Percentiles rank a stretch among this genome's conserved stretches.
phyloP scores from a whole-genome alignment of 2,329 filamentous ascomycete genomes.

The Pezicula neosporulosa region DNA sequence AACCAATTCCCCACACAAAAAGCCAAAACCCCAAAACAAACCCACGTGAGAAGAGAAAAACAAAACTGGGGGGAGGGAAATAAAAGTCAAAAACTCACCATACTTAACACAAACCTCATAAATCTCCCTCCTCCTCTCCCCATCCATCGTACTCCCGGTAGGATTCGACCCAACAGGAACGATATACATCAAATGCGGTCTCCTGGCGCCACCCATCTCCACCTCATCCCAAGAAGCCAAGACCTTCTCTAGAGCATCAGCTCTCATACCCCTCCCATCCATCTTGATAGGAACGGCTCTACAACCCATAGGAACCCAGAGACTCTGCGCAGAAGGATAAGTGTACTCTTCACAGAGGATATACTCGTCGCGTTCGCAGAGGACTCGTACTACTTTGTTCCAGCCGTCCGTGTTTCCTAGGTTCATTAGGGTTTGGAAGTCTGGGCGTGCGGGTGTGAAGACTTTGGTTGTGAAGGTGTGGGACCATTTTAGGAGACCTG shows the following conservation, averaged over 20 bases:
- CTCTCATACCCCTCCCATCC: constrained; percentile 25
- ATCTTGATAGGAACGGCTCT: constrained; percentile 20
- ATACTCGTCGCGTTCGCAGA: constrained; percentile 25
- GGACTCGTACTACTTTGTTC: constrained; percentile 27
- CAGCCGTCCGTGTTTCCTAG: constrained; percentile 30
- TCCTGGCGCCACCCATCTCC: not conserved
- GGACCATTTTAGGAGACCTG: constrained; percentile 1
- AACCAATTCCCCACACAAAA: too few relatives aligned
- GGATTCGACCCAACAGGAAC: not conserved
- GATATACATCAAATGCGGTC: constrained; percentile 14
- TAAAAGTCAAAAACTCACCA: not conserved
- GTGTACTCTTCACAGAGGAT: constrained; percentile 29
- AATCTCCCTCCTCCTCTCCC: not conserved
- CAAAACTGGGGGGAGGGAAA: too few relatives aligned
- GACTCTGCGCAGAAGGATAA: constrained; percentile 28
- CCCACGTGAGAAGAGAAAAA: not conserved
- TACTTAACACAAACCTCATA: not conserved
- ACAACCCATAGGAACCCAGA: constrained; percentile 28
- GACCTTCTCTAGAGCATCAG: constrained; percentile 14
- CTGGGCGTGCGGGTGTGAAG: not conserved
- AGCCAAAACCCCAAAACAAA: too few relatives aligned
- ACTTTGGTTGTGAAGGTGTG: constrained; percentile 12
- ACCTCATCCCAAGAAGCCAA: constrained; percentile 20
- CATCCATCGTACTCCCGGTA: not conserved
- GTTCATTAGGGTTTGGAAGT: constrained; percentile 20